Evolutionary conservation across 1,284 basidiomycete genomes (phyloP), one percentile per base, ranked within the genome.

Genomic region (Malassezia caprae): DNA sequence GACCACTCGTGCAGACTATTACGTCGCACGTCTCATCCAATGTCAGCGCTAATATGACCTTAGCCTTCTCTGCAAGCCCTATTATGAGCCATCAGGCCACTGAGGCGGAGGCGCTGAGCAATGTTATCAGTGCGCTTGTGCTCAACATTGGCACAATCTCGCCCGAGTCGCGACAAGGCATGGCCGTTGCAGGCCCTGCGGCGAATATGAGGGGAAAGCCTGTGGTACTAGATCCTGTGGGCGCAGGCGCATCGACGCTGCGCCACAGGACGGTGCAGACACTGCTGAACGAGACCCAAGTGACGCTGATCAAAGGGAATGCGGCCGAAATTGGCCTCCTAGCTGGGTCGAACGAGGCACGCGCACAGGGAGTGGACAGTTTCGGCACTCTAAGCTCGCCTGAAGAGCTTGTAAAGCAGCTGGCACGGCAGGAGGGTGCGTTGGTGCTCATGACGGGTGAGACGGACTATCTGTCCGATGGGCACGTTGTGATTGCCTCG

Each of bases 301-400:
- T 87, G 15, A 86, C 85, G 17, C 84, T 94, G 17, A 90, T 96
- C 77, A 96, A 96, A 76, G 93, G 91, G 5, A 96, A 96, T 70
- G 86, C 89, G 0, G 90, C 83, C 19, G 93, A 96, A 76, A 83
- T 96, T 21, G 88, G 83, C 0, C 80, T 85, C 0, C 77, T 96
- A 12, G 82, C 84, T 1, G 81, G 84, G 15, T 85, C 84, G 43
- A 37, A 34, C 3, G 57, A 85, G 82, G 87, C 89, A 3, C 76
- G 80, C 61, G 80, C 85, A n/a, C 83, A 83, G 69, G 91, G 93
- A 1, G 91, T 96, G 2, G 93, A 96, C 75, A 79, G 85, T 13
- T 87, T 88, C 0, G 72, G 77, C 10, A 84, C 83, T 1, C 89
- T 96, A 73, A 78, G 80, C 45, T 81, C 93, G 68, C 88, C 91